Conservation (phyloP, 2,329 filamentous ascomycete genomes). For the Huntiella abstrusa region DNA sequence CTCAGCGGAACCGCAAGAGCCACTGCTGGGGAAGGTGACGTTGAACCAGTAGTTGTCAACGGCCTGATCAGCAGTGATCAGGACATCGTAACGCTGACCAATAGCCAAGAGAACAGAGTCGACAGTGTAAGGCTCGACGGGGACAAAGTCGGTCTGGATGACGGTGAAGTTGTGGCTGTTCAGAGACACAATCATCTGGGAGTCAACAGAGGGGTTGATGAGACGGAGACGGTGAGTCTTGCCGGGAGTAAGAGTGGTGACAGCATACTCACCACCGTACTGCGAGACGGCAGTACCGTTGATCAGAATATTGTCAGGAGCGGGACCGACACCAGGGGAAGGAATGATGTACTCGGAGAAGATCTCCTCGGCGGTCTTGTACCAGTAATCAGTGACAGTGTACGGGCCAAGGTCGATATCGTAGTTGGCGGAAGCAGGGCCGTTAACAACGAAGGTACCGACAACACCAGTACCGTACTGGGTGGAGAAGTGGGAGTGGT, state of each 20-base stretch:
- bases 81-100: slow-evolving; percentile 27
- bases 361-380: slow-evolving; percentile 18
- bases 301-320: slow-evolving; percentile 37
- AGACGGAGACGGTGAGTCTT: slow-evolving; percentile 41
- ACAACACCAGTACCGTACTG: slow-evolving; percentile 41
- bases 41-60: slow-evolving; percentile 19
- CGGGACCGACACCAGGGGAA: slow-evolving; percentile 12
- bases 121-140: slow-evolving; percentile 42
- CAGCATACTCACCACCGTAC: slow-evolving; percentile 12
- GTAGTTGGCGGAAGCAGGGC: slow-evolving; percentile 24
- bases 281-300: slow-evolving; percentile 28
- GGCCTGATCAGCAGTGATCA: slow-evolving; percentile 20
- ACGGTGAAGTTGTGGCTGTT: slow-evolving; percentile 43
- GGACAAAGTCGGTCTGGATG: slow-evolving; percentile 45
- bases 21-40: slow-evolving; percentile 17
- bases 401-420: slow-evolving; percentile 41
- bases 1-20: slow-evolving; percentile 18
- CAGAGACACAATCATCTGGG: slow-evolving; percentile 36
- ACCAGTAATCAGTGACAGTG: slow-evolving; percentile 40
- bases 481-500: slow-evolving; percentile 38
- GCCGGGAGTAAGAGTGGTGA: slow-evolving; percentile 28
- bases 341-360: slow-evolving; percentile 11
- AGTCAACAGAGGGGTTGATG: slow-evolving; percentile 36
- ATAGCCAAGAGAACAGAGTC: slow-evolving; percentile 42
- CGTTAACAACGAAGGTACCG: slow-evolving; percentile 43